Base-by-base conservation (phyloP, 2,329 filamentous ascomycete genomes). In the Purpureocillium lavendulum region DNA sequence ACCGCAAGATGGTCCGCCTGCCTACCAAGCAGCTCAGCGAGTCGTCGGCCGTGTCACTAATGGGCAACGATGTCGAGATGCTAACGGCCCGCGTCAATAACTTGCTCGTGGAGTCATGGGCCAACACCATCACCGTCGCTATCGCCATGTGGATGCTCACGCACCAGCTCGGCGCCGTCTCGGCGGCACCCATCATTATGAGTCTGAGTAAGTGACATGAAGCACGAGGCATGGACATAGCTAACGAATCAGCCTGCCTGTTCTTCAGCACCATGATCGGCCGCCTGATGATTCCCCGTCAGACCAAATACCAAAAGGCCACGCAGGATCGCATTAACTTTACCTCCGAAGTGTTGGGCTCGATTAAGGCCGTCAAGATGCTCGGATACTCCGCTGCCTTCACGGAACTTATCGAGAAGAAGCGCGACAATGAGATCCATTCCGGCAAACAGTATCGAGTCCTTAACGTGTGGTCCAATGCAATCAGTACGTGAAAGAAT, bases 341-440 rank as follows among this genome's bases (percentile, higher is more conserved):
- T 12, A 61, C 56, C 1, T 53, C 56, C 0, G 53, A 59, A 18
- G 49, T 58, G 2, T 41, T 61, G 7, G 42, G 52, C 4, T 58
- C 54, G 1, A 53, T 60, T 18, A 60, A 60, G 13, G 45, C 53
- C 1, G 50, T 59, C n/a, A 61, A 61, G 36, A 60, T 61, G 56
- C 46, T 59, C 2, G 57, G 57, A 0, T 46, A 53, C 7, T 49
- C 56, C 2, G 53, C 58, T 16, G 45, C 44, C 9, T 56, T 59
- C 11, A 40, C 43, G 2, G 36, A 38, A 3, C 39, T 55, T 0
- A 52, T 59, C 38, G 40, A 46, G 11, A 38, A 48, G 14, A 56
- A 51, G 30, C 46, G 56, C 10, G 45, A 51, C 11, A 38, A 55
- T 2, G 55, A 58, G 14, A 42, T 59, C 17, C 36, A 39, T 3